Base-by-base conservation (phyloP, 2,329 filamentous ascomycete genomes). In the Ophiostoma novo-ulmi region DNA sequence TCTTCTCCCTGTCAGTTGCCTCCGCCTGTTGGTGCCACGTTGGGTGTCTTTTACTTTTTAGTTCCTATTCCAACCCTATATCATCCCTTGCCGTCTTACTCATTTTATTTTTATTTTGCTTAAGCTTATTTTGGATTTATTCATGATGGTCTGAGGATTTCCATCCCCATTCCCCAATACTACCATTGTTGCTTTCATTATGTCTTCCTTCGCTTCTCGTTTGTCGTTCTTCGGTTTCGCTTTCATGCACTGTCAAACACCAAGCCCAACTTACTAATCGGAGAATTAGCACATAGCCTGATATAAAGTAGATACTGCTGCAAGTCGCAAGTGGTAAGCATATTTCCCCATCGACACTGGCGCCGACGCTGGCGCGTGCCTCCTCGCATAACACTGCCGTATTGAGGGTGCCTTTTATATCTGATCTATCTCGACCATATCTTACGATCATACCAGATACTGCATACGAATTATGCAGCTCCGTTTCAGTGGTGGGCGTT, bases 241-340 rank as follows among this genome's bases (percentile, higher is more conserved):
- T 58, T 58, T 58, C 52, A 58, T 58, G 22, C n/a, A 58, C 52
- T 22, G n/a, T 11, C 31, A 58, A 26, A 6, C 52, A 26, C 13
- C 44, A 6, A 13, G 20, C 44, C 6, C n/a, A 58, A 13, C 52
- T 26, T 8, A 22, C 52, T 58, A 8, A 26, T 58, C 52, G 52
- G 52, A 58, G 52, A 58, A 58, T 58, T 26, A 58, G 52, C n/a
- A 26, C n/a, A 58, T 58, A 58, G 52, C 52, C 52, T 58, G 52
- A 58, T 58, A 58, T 58, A 26, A 11, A n/a, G 17, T 20, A 48
- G 7, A 48, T 48, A 48, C 31, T 48, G 44, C 17, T n/a, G 17
- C n/a, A 48, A 48, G 44, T 48, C 44, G 44, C 44, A 48, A 48
- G 17, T n/a, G 5, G 17, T 48, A 48, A 48, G 17, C 44, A n/a